These are phyloP conservation scores for Apiospora arundinis DNA, from an alignment of 2,329 filamentous ascomycete species.

Conservation along the genomic window DNA sequence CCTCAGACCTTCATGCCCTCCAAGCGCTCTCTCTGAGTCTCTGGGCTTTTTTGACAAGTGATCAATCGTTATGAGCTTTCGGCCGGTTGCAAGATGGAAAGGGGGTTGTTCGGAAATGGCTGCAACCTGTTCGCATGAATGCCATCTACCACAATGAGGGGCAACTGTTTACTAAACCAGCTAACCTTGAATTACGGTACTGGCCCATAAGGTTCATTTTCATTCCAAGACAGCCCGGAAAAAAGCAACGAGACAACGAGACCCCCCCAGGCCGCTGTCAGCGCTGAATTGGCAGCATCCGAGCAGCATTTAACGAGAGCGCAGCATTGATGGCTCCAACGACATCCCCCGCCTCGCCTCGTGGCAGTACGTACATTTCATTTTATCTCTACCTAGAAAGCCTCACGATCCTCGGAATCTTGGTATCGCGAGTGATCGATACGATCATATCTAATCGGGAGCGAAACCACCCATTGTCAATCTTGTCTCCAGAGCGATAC, in stretches of 20 bases:
- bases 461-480: not conserved
- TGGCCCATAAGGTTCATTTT: too few species aligned
- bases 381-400: not conserved
- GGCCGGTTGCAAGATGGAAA: not conserved
- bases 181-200: not conserved
- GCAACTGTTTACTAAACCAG: not conserved
- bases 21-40: not conserved
- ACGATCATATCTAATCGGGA: not conserved
- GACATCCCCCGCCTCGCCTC: not conserved
- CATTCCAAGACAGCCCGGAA: not conserved
- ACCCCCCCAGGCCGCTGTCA: conserved; percentile 11
- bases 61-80: not conserved
- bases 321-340: not conserved
- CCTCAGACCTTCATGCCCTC: not conserved
- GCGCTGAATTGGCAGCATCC: not conserved
- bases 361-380: not conserved
- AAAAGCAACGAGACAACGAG: not conserved
- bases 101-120: not conserved
- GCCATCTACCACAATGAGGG: not conserved
- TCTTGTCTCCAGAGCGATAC: conserved; percentile 9
- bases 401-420: not conserved
- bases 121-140: not conserved
- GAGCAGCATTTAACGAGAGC: not conserved
- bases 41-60: not conserved
- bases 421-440: not conserved